phyloP scores from a whole-genome alignment of 768 basidiomycete genomes.

The Russula abietina region DNA sequence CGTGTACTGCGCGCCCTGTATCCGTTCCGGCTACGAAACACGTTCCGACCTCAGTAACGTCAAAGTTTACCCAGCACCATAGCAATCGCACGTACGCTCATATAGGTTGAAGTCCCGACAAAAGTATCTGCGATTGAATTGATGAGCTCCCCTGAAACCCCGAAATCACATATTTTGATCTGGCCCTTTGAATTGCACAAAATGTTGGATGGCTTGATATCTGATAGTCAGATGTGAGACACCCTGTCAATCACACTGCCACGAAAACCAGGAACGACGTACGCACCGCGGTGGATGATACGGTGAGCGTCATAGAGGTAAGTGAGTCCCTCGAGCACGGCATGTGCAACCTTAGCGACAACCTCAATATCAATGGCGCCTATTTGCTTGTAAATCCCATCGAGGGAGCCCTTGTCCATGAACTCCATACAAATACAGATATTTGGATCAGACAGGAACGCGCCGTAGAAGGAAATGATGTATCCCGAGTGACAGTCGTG shows the following conservation, averaged over 20 bases:
- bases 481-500: conserved; percentile 90
- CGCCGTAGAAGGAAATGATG: conserved; percentile 97
- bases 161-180: conserved; percentile 99
- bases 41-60: conserved; percentile 16
- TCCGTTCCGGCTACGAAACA: conserved; percentile 81
- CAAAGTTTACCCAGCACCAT: conserved; percentile 16
- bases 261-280: conserved; percentile 29
- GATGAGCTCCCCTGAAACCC: conserved; percentile 96
- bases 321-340: conserved; percentile 90
- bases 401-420: conserved; percentile 91
- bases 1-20: conserved; percentile 96
- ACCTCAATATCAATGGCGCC: conserved; percentile 91
- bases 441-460: conserved; percentile 94
- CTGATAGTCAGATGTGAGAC: conserved; percentile 38
- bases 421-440: conserved; percentile 99
- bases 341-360: conserved; percentile 89
- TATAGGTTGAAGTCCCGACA: conserved; percentile 97
- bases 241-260: not conserved
- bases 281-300: conserved; percentile 97
- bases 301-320: conserved; percentile 97
- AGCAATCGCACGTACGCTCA: conserved; percentile 70
- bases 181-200: conserved; percentile 89
- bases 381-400: conserved; percentile 93
- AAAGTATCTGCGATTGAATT: conserved; percentile 99
- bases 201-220: conserved; percentile 99